A percentile compares a stretch with the other conserved stretches of the same genome.
Conservation (phyloP, 1,139 yeast species). For the Kodamaea alishanica region DNA sequence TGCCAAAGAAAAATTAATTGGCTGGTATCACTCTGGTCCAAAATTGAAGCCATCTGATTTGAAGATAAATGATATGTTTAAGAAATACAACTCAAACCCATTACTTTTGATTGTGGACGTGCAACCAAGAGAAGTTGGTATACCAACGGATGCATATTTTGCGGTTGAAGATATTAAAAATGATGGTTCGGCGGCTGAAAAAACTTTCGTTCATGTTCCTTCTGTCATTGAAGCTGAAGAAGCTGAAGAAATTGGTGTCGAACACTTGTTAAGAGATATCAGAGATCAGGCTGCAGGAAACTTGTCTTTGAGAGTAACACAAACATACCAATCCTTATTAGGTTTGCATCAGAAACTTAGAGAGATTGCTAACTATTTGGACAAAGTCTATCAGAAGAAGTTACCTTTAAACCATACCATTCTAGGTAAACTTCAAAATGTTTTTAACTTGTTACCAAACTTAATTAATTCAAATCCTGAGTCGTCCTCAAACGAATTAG, state of each 20-base stretch:
- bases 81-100: conserved; percentile 79
- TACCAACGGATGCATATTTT: conserved; percentile 93
- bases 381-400: conserved; percentile 64
- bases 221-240: conserved; percentile 95
- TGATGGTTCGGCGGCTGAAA: conserved; percentile 93
- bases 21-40: conserved; percentile 99
- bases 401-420: conserved; percentile 89
- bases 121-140: conserved; percentile 73
- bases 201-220: conserved; percentile 90
- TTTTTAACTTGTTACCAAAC: conserved; percentile 88
- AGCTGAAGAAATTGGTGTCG: conserved; percentile 99
- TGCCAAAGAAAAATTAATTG: conserved; percentile 92
- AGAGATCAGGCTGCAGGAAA: conserved; percentile 97
- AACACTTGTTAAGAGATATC: conserved; percentile 88
- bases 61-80: conserved; percentile 84
- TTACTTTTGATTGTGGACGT: conserved; percentile 88
- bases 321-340: conserved; percentile 81
- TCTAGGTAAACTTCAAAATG: conserved; percentile 89
- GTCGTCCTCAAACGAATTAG: conserved; percentile 10
- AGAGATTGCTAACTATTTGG: conserved; percentile 77
- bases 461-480: conserved; percentile 39
- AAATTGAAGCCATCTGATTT: conserved; percentile 84
- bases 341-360: conserved; percentile 79
- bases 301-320: conserved; percentile 79
- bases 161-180: conserved; percentile 95